Evolutionary conservation across 2,329 filamentous ascomycete species (phyloP).

Genomic region (Alternaria sp.): DNA sequence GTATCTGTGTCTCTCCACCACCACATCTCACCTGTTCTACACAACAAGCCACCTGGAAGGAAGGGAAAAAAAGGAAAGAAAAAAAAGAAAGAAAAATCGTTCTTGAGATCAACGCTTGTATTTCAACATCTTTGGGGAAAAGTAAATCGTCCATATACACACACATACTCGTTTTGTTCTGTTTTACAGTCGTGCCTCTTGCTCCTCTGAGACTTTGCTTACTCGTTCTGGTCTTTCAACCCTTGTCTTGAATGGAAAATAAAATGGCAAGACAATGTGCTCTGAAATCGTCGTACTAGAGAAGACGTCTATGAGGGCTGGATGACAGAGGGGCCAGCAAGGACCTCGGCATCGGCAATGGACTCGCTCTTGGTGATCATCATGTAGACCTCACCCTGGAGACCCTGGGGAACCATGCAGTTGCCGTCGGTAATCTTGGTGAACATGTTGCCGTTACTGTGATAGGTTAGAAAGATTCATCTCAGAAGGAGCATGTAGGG

Average conservation of each 20-base stretch:
- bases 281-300: conserved; percentile 11
- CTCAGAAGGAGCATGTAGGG: conserved; percentile 33
- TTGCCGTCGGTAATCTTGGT: conserved; percentile 62
- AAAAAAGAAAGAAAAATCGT: conserved; percentile 11
- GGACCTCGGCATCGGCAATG: conserved; percentile 59
- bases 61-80: conserved; percentile 19
- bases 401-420: conserved; percentile 69
- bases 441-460: conserved; percentile 58
- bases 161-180: conserved; percentile 27
- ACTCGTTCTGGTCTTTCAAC: conserved; percentile 7
- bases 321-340: conserved; percentile 62
- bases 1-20: conserved; percentile 22
- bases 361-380: conserved; percentile 65
- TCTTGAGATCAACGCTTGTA: conserved; percentile 49
- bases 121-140: conserved; percentile 49
- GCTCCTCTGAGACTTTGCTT: conserved; percentile 16
- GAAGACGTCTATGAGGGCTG: conserved; percentile 47
- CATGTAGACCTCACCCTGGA: conserved; percentile 72
- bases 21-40: conserved; percentile 1
- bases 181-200: conserved; percentile 10
- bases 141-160: conserved; percentile 37
- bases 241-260: conserved; percentile 12
- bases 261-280: conserved; percentile 18
- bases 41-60: conserved; percentile 8
- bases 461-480: conserved; percentile 30